Percentiles rank a stretch among this genome's conserved stretches.
These are phyloP conservation scores for Chaetomiaceae sp. DNA, from an alignment of 2,329 filamentous ascomycete species.

Conservation along the genomic window DNA sequence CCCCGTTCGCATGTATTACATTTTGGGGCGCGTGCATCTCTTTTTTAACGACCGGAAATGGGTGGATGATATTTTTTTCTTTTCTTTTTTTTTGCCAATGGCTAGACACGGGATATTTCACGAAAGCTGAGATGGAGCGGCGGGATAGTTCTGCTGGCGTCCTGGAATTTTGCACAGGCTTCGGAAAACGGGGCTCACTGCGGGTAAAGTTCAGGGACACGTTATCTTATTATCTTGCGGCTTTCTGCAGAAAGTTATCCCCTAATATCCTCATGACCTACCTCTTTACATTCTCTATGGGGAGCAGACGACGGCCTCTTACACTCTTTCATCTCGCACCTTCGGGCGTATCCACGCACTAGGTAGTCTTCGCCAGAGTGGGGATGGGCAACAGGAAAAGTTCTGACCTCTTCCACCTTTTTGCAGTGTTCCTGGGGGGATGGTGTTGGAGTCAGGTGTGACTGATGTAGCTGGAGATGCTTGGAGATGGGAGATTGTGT, in stretches of 20 bases:
- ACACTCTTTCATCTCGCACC: constrained; percentile 28
- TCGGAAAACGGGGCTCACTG: constrained; percentile 20
- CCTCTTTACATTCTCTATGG: constrained; percentile 23
- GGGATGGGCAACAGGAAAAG: constrained; percentile 20
- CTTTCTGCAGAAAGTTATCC: constrained; percentile 26
- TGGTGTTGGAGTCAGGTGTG: neutral
- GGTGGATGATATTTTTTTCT: constrained; percentile 20
- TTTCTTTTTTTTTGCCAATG: constrained; percentile 13
- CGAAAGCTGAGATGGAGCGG: constrained; percentile 20
- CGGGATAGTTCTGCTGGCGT: constrained; percentile 27
- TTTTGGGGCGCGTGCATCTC: constrained; percentile 31
- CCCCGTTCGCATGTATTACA: constrained; percentile 27
- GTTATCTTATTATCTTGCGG: constrained; percentile 31
- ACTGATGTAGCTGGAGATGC: too few species aligned
- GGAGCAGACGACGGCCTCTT: constrained; percentile 8
- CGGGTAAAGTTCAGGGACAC: constrained; percentile 30
- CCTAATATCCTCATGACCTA: constrained; percentile 28
- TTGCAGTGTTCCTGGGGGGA: too few species aligned
- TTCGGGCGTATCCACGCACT: constrained; percentile 28
- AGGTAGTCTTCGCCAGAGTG: constrained; percentile 22
- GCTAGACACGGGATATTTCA: constrained; percentile 18
- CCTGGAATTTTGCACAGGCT: constrained; percentile 25
- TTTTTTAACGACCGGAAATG: constrained; percentile 32
- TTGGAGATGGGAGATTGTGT: too few species aligned
- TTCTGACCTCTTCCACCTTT: constrained; percentile 18